A percentile compares a stretch with the other conserved stretches of the same genome.
These are phyloP conservation scores for Pseudomonodictys pantanalensis DNA, from an alignment of 495 filamentous ascomycete species.

Conservation along the genomic window DNA sequence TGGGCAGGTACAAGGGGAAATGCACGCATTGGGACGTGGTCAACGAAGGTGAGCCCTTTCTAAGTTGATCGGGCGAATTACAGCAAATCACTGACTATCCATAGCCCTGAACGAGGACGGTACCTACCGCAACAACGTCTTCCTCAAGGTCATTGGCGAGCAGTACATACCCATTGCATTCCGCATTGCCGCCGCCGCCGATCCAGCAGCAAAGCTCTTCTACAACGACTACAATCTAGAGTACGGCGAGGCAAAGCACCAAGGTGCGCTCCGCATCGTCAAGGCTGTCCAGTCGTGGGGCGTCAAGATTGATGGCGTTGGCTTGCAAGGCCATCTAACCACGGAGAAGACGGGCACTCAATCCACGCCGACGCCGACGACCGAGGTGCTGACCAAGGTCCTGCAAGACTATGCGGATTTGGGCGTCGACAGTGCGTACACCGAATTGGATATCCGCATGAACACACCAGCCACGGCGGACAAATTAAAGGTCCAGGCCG, in stretches of 20 bases:
- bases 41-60: conserved; percentile 13
- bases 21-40: conserved; percentile 31
- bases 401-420: conserved; percentile 10
- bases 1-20: conserved; percentile 59
- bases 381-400: conserved; percentile 41
- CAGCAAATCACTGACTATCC: not conserved
- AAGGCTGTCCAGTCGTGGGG: conserved; percentile 66
- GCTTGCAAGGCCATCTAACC: conserved; percentile 60
- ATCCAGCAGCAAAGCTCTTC: conserved; percentile 61
- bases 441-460: conserved; percentile 61
- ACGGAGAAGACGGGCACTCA: conserved; percentile 45
- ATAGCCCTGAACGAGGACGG: conserved; percentile 46
- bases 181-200: conserved; percentile 51
- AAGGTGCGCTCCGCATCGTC: conserved; percentile 63
- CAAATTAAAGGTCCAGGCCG: conserved; percentile 47
- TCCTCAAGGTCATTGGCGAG: conserved; percentile 43
- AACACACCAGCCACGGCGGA: conserved; percentile 9
- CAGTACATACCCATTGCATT: conserved; percentile 51
- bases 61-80: not conserved
- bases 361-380: conserved; percentile 54
- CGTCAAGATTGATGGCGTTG: conserved; percentile 70
- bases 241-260: conserved; percentile 37
- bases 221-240: conserved; percentile 57
- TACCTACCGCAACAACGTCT: conserved; percentile 45
- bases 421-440: conserved; percentile 54